A percentile compares a stretch with the other conserved stretches of the same genome.
phyloP scores from a whole-genome alignment of 371 early-diverging fungal genomes.

The Rhizopus arrhizus region DNA sequence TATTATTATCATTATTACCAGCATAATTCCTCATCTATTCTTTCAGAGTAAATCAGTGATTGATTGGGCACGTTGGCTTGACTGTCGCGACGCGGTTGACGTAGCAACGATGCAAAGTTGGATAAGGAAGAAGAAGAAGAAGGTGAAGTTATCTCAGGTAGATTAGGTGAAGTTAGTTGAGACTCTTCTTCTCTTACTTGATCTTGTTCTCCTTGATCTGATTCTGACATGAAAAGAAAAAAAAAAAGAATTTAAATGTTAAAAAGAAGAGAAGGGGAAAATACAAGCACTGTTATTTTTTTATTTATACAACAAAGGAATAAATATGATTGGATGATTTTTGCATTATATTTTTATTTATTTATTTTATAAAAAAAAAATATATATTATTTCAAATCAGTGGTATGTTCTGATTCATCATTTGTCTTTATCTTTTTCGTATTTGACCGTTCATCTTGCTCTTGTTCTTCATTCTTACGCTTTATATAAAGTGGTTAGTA shows the following conservation, averaged over 20 bases:
- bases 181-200: not conserved
- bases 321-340: conserved; percentile 1
- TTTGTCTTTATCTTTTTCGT: too few relatives aligned
- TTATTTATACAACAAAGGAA: not conserved
- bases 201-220: not conserved
- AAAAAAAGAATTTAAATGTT: not conserved
- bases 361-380: conserved; percentile 2
- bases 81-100: not conserved
- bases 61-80: conserved; percentile 3
- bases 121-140: not conserved
- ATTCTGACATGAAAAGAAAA: conserved; percentile 2
- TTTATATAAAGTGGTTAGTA: not conserved
- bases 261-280: not conserved
- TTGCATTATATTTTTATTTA: conserved; percentile 6
- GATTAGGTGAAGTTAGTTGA: not conserved
- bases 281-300: not conserved
- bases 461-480: conserved; percentile 1
- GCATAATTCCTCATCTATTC: conserved; percentile 14
- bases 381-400: too few relatives aligned
- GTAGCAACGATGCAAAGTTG: not conserved
- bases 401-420: too few relatives aligned
- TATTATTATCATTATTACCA: conserved; percentile 8
- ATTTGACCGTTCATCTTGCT: not conserved
- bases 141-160: not conserved
- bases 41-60: conserved; percentile 1